Base-by-base conservation (phyloP, 2,329 filamentous ascomycete species). In the Tolypocladium ovalisporum region DNA sequence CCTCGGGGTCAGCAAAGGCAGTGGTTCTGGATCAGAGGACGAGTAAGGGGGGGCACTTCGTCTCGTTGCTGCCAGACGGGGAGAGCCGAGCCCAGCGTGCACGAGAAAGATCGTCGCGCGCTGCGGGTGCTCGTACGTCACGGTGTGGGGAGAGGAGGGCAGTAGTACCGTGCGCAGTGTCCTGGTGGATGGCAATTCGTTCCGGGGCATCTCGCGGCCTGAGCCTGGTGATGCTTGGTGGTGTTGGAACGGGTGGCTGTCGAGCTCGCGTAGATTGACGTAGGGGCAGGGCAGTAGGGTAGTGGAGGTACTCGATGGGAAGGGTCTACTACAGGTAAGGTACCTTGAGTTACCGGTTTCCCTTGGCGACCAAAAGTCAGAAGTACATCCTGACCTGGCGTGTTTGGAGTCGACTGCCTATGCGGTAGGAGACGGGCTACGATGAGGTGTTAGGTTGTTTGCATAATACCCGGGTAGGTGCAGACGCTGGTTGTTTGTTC, bases 131-230 rank as follows among this genome's bases (percentile, higher is more conserved):
- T 49, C 27, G 44, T 19, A 29, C 44, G 44, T 49, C 44, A 49
- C 17, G 3, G 8, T 29, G 27, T 12, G 40, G 40, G 24, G 44
- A 29, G 29, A 9, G 29, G 47, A n/a, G 29, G 17, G 17, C 17
- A 22, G 47, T 51, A 22, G 47, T 51, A 34, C 47, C 17, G 44
- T 44, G 56, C 22, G 47, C 37, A 55, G 54, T 32, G 65, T 70
- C 70, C 56, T 66, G 69, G 57, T 71, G 70, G 56, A 71, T 71
- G 54, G 67, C 59, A 61, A 74, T 72, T 52, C 67, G 58, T 67
- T 68, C 62, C 66, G 65, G 39, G 62, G 63, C 68, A 72, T 73
- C 15, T 42, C 58, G 56, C 53, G 35, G 40, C 52, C 47, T 34
- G 9, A 19, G 29, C 29, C 17, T 32, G 44, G 47, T 19, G 44